Percentiles rank a stretch among this genome's conserved stretches.
Evolutionary conservation across 2,329 filamentous ascomycete species (phyloP).

Genomic region (Cytospora piceicola): DNA sequence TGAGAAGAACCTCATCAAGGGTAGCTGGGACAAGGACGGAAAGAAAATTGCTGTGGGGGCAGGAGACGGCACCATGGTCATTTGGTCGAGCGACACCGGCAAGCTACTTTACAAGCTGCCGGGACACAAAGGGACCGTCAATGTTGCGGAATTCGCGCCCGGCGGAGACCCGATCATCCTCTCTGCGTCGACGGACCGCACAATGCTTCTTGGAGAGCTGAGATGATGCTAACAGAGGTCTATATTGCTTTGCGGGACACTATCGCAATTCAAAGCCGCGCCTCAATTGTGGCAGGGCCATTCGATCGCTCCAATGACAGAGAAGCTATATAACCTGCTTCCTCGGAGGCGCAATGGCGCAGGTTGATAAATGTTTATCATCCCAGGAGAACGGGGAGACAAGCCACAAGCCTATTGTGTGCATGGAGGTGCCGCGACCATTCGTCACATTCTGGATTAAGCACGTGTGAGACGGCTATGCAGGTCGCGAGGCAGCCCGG

Average conservation of each 20-base stretch:
- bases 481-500: neutral
- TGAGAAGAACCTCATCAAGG: slow-evolving; percentile 89
- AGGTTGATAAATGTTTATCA: neutral
- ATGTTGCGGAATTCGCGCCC: slow-evolving; percentile 90
- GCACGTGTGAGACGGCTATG: neutral
- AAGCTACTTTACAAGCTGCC: slow-evolving; percentile 94
- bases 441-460: neutral
- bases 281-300: neutral
- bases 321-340: neutral
- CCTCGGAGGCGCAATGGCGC: neutral
- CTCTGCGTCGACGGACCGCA: slow-evolving; percentile 88
- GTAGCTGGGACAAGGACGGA: slow-evolving; percentile 86
- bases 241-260: neutral
- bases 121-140: slow-evolving; percentile 92
- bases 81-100: slow-evolving; percentile 88
- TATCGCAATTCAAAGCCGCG: neutral
- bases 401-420: neutral
- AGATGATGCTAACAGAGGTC: slow-evolving; percentile 51
- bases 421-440: neutral
- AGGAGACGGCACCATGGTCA: slow-evolving; percentile 85
- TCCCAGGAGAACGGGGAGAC: neutral
- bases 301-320: neutral
- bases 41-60: slow-evolving; percentile 88
- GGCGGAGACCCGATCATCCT: slow-evolving; percentile 83
- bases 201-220: slow-evolving; percentile 81